Evolutionary conservation across 306 rosid genomes (phyloP).

Genomic region (Sophora flavescens): DNA sequence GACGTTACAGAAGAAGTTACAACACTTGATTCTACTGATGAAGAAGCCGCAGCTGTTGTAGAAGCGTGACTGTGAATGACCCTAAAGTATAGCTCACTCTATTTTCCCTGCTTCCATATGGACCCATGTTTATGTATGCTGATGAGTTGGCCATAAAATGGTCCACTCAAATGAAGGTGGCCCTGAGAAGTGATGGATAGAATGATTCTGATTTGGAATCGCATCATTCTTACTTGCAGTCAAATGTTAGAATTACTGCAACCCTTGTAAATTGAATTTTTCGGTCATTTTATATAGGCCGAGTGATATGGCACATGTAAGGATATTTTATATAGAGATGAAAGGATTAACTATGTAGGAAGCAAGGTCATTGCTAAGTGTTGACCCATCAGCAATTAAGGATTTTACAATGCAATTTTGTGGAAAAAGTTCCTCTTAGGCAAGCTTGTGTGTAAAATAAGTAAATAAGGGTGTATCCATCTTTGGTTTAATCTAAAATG

Average conservation of each 20-base stretch:
- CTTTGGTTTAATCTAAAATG: too few relatives aligned
- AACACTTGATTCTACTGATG: constrained; percentile 70
- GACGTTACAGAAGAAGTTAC: constrained; percentile 55
- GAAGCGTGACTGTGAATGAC: constrained; percentile 56
- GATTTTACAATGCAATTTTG: constrained; percentile 29
- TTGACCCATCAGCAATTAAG: constrained; percentile 33
- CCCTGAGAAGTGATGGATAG: constrained; percentile 4
- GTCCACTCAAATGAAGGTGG: constrained; percentile 27
- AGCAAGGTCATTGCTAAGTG: constrained; percentile 19
- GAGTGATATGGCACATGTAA: constrained; percentile 41
- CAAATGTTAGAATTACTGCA: constrained; percentile 25
- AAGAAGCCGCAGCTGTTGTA: constrained; percentile 60
- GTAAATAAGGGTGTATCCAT: too few relatives aligned
- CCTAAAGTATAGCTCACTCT: constrained; percentile 25
- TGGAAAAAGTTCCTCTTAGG: too few relatives aligned
- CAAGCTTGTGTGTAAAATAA: too few relatives aligned
- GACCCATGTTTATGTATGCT: constrained; percentile 19
- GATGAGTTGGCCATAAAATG: constrained; percentile 29
- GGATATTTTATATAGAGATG: constrained; percentile 13
- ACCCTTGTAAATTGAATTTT: constrained; percentile 40
- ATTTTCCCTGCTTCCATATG: constrained; percentile 31
- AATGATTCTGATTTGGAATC: constrained; percentile 37
- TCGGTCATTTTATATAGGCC: constrained; percentile 48
- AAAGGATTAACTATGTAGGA: constrained; percentile 35
- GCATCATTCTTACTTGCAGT: constrained; percentile 35